Conservation (phyloP, 441 rosid genomes). For the Pelargonium citronellum region DNA sequence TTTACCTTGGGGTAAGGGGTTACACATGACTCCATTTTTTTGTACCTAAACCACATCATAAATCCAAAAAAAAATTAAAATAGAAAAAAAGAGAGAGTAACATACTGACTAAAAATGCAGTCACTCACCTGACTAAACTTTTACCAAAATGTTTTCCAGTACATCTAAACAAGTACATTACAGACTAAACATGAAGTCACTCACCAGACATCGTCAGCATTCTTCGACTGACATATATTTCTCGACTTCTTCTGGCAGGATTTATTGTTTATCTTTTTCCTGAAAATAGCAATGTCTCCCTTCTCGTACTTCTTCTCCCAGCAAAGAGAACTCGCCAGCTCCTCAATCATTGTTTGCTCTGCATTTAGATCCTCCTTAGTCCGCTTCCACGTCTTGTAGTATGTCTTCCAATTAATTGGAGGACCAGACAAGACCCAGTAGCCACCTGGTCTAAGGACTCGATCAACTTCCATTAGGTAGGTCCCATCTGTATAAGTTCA, state of each 20-base stretch:
- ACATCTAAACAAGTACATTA: too few species aligned
- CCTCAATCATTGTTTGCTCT: slow-evolving; percentile 61
- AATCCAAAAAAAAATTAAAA: neutral
- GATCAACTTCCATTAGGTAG: slow-evolving; percentile 69
- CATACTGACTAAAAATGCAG: neutral
- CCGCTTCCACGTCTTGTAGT: slow-evolving; percentile 68
- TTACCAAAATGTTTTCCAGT: too few species aligned
- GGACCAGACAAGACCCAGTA: slow-evolving; percentile 76
- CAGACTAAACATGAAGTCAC: too few species aligned
- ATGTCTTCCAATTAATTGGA: slow-evolving; percentile 63
- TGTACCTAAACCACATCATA: slow-evolving; percentile 42
- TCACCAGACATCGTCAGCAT: slow-evolving; percentile 80
- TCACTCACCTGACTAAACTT: neutral
- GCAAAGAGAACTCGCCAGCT: slow-evolving; percentile 55
- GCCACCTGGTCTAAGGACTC: slow-evolving; percentile 72
- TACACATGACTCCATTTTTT: slow-evolving; percentile 57
- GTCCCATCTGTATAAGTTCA: slow-evolving; percentile 42
- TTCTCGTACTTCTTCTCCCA: slow-evolving; percentile 68
- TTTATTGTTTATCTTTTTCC: slow-evolving; percentile 44
- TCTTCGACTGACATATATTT: slow-evolving; percentile 63
- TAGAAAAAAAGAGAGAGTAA: neutral
- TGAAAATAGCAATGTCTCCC: slow-evolving; percentile 68
- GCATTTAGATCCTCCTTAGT: slow-evolving; percentile 59
- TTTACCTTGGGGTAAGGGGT: slow-evolving; percentile 57
- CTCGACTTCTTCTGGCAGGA: slow-evolving; percentile 43